These are phyloP conservation scores for Conticribra guillardii DNA, from an alignment of 108 stramenopile species.

Conservation along the genomic window DNA sequence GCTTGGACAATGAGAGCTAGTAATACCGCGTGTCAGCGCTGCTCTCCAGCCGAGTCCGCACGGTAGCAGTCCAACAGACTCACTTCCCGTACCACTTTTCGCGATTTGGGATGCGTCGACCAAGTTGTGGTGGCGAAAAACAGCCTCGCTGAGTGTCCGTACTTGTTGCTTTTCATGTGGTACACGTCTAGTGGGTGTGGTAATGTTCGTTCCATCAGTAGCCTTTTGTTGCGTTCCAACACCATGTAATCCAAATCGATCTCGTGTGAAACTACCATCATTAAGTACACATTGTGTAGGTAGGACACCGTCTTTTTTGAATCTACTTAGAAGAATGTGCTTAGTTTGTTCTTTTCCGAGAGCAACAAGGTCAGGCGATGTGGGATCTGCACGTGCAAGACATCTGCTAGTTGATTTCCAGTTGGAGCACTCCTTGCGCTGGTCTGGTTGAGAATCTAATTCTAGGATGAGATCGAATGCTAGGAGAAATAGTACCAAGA, in stretches of 20 bases:
- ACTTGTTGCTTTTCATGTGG: constrained; percentile 41
- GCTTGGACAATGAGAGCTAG: constrained; percentile 9
- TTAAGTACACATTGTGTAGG: constrained; percentile 60
- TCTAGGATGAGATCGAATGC: constrained; percentile 31
- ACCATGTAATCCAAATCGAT: constrained; percentile 18
- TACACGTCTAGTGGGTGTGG: constrained; percentile 13
- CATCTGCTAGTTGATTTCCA: constrained; percentile 73
- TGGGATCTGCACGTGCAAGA: constrained; percentile 76
- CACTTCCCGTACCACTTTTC: not conserved
- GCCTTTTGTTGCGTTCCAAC: constrained; percentile 11
- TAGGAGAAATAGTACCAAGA: constrained; percentile 24
- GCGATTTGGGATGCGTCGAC: constrained; percentile 19
- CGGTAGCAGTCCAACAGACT: constrained; percentile 43
- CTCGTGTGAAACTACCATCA: constrained; percentile 60
- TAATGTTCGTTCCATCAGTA: constrained; percentile 2
- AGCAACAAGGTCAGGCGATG: constrained; percentile 67
- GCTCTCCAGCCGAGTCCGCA: constrained; percentile 72
- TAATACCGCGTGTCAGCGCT: constrained; percentile 58
- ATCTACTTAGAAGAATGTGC: constrained; percentile 67
- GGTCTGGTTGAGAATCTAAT: constrained; percentile 16
- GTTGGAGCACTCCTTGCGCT: constrained; percentile 14
- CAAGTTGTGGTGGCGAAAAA: constrained; percentile 47
- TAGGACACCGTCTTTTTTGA: constrained; percentile 53
- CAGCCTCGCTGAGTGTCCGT: constrained; percentile 65
- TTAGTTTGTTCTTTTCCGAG: constrained; percentile 78